phyloP scores from a whole-genome alignment of 768 basidiomycete genomes.

The Russula compacta region DNA sequence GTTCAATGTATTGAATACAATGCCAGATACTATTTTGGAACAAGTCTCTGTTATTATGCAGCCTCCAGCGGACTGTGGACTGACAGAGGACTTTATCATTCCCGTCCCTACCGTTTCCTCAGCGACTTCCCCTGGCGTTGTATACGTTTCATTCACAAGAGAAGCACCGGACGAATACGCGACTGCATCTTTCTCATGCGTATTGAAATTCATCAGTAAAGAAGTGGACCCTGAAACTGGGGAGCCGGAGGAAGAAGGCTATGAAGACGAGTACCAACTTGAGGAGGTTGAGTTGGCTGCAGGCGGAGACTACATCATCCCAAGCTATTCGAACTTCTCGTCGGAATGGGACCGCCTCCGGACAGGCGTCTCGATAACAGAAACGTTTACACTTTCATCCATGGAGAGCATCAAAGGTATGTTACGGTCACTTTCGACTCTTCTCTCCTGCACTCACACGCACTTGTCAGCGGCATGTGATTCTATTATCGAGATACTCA shows the following conservation, averaged over 20 bases:
- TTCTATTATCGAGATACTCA: slow-evolving; percentile 90
- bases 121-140: slow-evolving; percentile 66
- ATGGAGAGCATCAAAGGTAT: slow-evolving; percentile 92
- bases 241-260: slow-evolving; percentile 96
- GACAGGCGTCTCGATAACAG: slow-evolving; percentile 67
- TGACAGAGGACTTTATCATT: slow-evolving; percentile 94
- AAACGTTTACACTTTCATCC: slow-evolving; percentile 87
- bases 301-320: slow-evolving; percentile 83
- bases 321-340: slow-evolving; percentile 87
- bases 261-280: slow-evolving; percentile 96
- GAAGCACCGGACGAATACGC: slow-evolving; percentile 68
- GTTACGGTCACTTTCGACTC: slow-evolving; percentile 21
- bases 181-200: slow-evolving; percentile 79
- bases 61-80: slow-evolving; percentile 57
- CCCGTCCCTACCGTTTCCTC: slow-evolving; percentile 63
- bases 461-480: slow-evolving; percentile 74
- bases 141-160: slow-evolving; percentile 93
- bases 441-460: slow-evolving; percentile 18
- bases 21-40: slow-evolving; percentile 92
- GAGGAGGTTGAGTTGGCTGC: slow-evolving; percentile 94
- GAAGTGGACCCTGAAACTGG: slow-evolving; percentile 94
- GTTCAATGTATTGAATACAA: slow-evolving; percentile 97
- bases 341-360: slow-evolving; percentile 93
- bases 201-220: slow-evolving; percentile 92
- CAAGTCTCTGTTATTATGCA: slow-evolving; percentile 92